Evolutionary conservation across 257 asterid genomes (phyloP).

Genomic region (Solanum lycopersicoides): DNA sequence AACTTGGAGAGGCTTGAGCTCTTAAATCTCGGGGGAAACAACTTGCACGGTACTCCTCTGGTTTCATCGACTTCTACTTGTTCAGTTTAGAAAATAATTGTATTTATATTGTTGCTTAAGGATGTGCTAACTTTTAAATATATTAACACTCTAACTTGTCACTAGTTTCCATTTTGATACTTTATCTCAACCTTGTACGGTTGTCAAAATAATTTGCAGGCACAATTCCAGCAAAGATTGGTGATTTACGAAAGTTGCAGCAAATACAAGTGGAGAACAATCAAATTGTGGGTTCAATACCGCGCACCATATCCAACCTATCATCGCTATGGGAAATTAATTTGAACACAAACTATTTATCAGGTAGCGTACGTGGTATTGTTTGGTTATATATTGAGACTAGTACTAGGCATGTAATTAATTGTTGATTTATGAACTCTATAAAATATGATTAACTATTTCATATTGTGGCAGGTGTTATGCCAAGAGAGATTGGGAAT

Average conservation of each 20-base stretch:
- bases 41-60: neutral
- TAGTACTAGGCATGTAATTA: neutral
- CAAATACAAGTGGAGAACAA: neutral
- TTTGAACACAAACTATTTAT: neutral
- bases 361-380: neutral
- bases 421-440: neutral
- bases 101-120: neutral
- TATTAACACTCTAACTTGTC: too few species aligned
- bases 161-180: too few species aligned
- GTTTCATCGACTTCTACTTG: too few species aligned
- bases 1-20: neutral
- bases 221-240: neutral
- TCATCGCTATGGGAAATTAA: neutral
- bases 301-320: neutral
- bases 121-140: too few species aligned
- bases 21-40: conserved; percentile 2
- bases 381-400: too few species aligned
- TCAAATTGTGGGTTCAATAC: neutral
- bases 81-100: too few species aligned
- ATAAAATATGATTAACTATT: neutral
- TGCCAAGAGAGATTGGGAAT: conserved; percentile 21
- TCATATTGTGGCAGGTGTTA: conserved; percentile 8
- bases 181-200: too few species aligned
- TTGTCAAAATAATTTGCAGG: neutral
- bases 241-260: neutral